A percentile compares a stretch with the other conserved stretches of the same genome.
These are phyloP conservation scores for Aspergillus affinis DNA, from an alignment of 495 filamentous ascomycete genomes.

Conservation along the genomic window DNA sequence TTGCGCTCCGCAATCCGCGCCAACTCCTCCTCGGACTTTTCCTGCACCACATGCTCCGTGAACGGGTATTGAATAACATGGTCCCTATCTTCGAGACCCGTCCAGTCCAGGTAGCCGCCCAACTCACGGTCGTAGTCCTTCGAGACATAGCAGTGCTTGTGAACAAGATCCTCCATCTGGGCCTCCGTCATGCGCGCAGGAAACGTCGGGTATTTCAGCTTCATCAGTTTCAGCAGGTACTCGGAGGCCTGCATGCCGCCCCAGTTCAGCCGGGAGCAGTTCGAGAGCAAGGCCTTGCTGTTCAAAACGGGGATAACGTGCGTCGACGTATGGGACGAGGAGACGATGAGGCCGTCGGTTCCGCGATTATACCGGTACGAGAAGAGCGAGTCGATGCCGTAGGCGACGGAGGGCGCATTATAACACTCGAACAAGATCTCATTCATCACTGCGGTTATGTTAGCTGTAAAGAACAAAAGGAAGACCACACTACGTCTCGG, in stretches of 20 bases:
- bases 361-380: conserved; percentile 91
- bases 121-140: conserved; percentile 78
- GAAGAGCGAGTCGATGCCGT: conserved; percentile 94
- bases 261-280: conserved; percentile 90
- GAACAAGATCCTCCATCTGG: conserved; percentile 83
- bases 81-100: conserved; percentile 83
- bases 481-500: background rate
- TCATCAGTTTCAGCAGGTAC: conserved; percentile 84
- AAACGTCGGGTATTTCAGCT: conserved; percentile 90
- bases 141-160: conserved; percentile 88
- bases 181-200: conserved; percentile 78
- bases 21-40: conserved; percentile 92
- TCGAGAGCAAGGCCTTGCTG: conserved; percentile 75
- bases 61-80: conserved; percentile 88
- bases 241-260: conserved; percentile 86
- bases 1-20: conserved; percentile 83
- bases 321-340: conserved; percentile 87
- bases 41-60: conserved; percentile 80
- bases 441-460: conserved; percentile 71
- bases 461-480: conserved; percentile 9
- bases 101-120: conserved; percentile 75
- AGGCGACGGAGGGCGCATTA: conserved; percentile 79
- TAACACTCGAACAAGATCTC: conserved; percentile 97
- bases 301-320: conserved; percentile 94
- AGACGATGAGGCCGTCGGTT: conserved; percentile 83